Conservation (phyloP, 75 land plant species). For the Picea sitchensis region DNA sequence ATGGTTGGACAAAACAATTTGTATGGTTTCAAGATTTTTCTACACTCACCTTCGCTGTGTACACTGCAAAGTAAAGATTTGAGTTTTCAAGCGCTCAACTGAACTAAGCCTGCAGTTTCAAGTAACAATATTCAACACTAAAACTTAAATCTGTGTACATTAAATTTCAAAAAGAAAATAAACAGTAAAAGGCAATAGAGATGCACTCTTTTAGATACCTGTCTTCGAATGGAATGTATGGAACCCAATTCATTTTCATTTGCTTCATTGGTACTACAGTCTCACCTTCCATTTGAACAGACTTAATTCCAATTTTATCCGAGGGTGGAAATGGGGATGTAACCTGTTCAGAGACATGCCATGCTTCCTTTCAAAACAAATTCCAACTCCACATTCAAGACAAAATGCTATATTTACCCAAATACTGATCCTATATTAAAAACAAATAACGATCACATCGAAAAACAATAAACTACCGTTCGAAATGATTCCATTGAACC, state of each 20-base stretch:
- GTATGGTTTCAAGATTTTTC: neutral
- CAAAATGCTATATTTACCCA: neutral
- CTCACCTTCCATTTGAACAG: slow-evolving; percentile 92
- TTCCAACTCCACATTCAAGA: neutral
- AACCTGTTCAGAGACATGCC: slow-evolving; percentile 44
- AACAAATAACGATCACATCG: neutral
- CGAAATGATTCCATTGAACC: neutral
- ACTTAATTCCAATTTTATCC: slow-evolving; percentile 94
- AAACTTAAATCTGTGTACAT: neutral
- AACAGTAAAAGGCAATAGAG: neutral
- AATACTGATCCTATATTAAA: neutral
- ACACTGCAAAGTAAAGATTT: slow-evolving; percentile 85
- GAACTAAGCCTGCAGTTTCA: slow-evolving; percentile 51
- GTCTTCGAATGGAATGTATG: slow-evolving; percentile 78
- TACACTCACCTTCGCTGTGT: slow-evolving; percentile 77
- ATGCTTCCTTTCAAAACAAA: neutral
- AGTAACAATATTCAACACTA: neutral
- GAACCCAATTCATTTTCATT: slow-evolving; percentile 99
- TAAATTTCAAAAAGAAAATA: slow-evolving; percentile 1
- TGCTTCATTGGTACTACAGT: slow-evolving; percentile 91
- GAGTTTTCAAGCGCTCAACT: slow-evolving; percentile 74
- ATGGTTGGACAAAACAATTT: neutral
- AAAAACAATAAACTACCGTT: neutral
- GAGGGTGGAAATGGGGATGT: slow-evolving; percentile 94
- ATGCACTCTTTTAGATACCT: slow-evolving; percentile 35